Conservation (phyloP, 2,329 filamentous ascomycete species). For the Bimuria novae-zelandiae region DNA sequence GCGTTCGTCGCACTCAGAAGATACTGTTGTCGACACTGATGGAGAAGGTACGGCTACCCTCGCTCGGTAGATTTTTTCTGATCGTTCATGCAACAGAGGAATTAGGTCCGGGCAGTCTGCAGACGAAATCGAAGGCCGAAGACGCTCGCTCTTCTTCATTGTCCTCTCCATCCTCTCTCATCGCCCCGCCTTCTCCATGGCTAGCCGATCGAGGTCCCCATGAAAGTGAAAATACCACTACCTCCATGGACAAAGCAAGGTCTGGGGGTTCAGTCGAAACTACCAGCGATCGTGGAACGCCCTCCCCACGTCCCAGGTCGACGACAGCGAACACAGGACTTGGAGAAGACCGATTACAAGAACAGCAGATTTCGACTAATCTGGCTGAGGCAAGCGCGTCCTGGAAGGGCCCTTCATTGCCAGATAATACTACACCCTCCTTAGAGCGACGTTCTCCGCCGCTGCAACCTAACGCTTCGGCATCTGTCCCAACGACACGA, state of each 20-base stretch:
- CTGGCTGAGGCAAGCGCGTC: not conserved
- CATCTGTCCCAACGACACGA: not conserved
- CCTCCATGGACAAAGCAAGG: not conserved
- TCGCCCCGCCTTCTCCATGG: not conserved
- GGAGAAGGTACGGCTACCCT: not conserved
- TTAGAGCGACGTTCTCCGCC: not conserved
- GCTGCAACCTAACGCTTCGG: not conserved
- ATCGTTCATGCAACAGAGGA: not conserved
- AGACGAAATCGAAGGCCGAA: not conserved
- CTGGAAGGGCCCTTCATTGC: not conserved
- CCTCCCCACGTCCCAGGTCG: not conserved
- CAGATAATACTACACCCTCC: too few relatives aligned
- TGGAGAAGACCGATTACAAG: not conserved
- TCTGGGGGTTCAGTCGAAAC: not conserved
- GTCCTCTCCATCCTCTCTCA: not conserved
- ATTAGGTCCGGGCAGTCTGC: not conserved
- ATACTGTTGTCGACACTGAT: not conserved
- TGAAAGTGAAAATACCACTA: not conserved
- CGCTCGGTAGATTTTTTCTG: not conserved
- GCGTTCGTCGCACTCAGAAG: not conserved
- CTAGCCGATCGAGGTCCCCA: not conserved
- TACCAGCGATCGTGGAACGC: not conserved
- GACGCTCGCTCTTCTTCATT: not conserved
- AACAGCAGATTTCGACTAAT: not conserved
- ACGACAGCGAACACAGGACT: too few relatives aligned